Evolutionary conservation across 2,329 filamentous ascomycete genomes (phyloP), one percentile per base, ranked within the genome.

Genomic region (Fusarium xyrophilum): DNA sequence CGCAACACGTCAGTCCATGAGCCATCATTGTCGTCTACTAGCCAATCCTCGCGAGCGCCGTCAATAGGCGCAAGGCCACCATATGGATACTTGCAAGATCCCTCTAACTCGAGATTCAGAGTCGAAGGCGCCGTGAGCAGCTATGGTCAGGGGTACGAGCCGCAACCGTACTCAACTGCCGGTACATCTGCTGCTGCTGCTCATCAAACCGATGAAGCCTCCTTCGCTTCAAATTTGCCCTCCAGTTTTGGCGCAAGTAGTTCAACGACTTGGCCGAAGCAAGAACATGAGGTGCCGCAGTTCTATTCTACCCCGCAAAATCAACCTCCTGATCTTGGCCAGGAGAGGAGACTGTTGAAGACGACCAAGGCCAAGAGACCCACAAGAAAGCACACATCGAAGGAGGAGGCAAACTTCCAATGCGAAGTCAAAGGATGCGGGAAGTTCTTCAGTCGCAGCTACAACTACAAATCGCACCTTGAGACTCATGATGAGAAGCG

Each of bases 381-480:
- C 15, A 79, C 82, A 21, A 82, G 86, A 43, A 85, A 84, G 71
- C 82, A 85, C 71, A 90, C 87, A 4, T 88, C 89, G 21, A 86
- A 85, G 60, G 89, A 90, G 67, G 89, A 92, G 71, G 91, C 90
- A 56, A 92, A 89, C 71, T 91, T 88, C 77, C 84, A 86, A 67
- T 97, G 93, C 75, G 82, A 84, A 56, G 82, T 88, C 36, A 84
- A 88, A 61, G 83, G 89, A 4, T 97, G 93, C 75, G 89, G 90
- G 10, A 92, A 91, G 77, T 85, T 90, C 19, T 97, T 97, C 76
- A 92, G 92, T 69, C 85, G 93, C 65, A 90, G 88, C 73, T 96
- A 95, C 81, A 97, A 97, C 79, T 93, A 90, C 80, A 93, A 92
- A 74, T 91, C 93, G 32, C 93, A 97, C 77, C 86, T 94, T 84